Conservation (phyloP, 306 rosid genomes). For the Biancaea sappan region DNA sequence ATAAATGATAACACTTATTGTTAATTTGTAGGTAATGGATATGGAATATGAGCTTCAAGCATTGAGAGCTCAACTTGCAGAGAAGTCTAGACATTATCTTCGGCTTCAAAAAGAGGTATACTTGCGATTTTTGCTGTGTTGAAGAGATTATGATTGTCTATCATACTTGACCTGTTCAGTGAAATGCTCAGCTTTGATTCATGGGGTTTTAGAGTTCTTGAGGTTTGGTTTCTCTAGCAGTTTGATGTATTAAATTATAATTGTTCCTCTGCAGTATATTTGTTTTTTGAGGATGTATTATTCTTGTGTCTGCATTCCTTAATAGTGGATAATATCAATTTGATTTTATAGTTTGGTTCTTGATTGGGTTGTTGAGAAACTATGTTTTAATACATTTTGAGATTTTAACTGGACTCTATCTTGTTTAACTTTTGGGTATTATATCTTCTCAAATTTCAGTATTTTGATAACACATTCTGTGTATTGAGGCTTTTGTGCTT, state of each 20-base stretch:
- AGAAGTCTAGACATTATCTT: slow-evolving; percentile 76
- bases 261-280: neutral
- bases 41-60: slow-evolving; percentile 95
- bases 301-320: neutral
- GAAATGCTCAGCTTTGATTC: neutral
- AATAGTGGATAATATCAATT: neutral
- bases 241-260: neutral
- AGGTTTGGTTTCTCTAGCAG: slow-evolving; percentile 1
- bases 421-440: neutral
- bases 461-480: neutral
- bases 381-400: neutral
- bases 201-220: neutral
- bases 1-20: slow-evolving; percentile 14
- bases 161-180: neutral
- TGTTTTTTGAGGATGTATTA: neutral
- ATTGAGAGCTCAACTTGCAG: slow-evolving; percentile 78
- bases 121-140: slow-evolving; percentile 21
- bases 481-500: neutral
- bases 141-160: slow-evolving; percentile 13
- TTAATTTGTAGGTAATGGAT: slow-evolving; percentile 80
- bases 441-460: neutral
- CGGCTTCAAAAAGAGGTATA: slow-evolving; percentile 82
- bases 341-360: neutral
- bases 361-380: slow-evolving; percentile 7
- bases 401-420: neutral